phyloP scores from a whole-genome alignment of 192 early-diverging fungal genomes.

The Physocladia obscura region DNA sequence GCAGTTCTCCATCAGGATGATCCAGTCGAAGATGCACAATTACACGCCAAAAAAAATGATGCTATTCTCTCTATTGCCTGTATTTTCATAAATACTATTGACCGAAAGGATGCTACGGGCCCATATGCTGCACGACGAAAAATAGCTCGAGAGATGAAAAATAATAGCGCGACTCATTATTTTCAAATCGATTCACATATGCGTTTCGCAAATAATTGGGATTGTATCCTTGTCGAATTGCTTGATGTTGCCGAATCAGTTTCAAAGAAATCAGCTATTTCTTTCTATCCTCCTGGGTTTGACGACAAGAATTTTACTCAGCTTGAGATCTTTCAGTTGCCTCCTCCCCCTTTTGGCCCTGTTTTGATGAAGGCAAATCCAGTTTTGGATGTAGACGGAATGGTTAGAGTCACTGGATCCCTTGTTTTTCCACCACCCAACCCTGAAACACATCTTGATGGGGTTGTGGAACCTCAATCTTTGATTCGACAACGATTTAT shows the following conservation, averaged over 20 bases:
- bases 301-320: neutral
- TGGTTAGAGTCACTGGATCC: conserved; percentile 8
- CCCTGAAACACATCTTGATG: neutral
- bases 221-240: neutral
- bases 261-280: conserved; percentile 8
- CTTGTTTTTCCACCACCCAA: conserved; percentile 5
- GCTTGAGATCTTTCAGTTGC: neutral
- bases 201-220: conserved; percentile 30
- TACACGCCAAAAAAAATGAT: neutral
- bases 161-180: neutral
- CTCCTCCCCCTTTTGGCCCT: conserved; percentile 11
- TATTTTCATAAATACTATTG: too few species aligned
- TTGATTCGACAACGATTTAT: conserved; percentile 9
- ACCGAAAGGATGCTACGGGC: neutral
- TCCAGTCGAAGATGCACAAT: conserved; percentile 15
- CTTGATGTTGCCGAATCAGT: neutral
- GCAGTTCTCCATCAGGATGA: conserved; percentile 30
- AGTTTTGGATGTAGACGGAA: conserved; percentile 20
- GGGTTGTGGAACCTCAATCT: neutral
- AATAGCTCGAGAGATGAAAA: neutral
- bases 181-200: conserved; percentile 38
- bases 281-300: conserved; percentile 31
- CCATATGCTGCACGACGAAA: conserved; percentile 12
- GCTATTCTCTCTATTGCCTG: neutral
- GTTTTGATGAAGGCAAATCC: conserved; percentile 1